phyloP scores from a whole-genome alignment of 164 flowering plant species.

The Hamamelis virginiana region DNA sequence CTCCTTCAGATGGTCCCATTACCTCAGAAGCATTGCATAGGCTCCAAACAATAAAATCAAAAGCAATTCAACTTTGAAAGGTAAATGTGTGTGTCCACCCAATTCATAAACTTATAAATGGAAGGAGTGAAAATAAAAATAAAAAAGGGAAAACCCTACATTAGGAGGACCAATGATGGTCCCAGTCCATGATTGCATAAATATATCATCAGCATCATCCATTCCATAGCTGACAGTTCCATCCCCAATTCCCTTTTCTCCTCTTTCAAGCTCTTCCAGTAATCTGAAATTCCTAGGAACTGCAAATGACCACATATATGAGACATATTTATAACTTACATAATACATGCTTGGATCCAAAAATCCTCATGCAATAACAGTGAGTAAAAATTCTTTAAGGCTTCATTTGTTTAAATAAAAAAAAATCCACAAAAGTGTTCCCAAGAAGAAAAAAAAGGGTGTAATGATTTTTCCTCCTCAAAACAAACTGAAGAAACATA shows the following conservation, averaged over 20 bases:
- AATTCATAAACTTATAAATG: neutral
- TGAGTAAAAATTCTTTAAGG: no score
- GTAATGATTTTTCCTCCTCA: no score
- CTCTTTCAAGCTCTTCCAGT: constrained; percentile 73
- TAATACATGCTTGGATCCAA: neutral
- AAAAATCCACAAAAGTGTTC: no score
- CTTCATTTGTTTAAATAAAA: no score
- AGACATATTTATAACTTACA: neutral
- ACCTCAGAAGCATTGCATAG: no score
- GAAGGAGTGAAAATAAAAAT: neutral
- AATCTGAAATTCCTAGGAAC: constrained; percentile 79
- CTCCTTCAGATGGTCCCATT: no score
- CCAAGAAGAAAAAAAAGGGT: no score
- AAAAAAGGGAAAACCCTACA: constrained; percentile 29
- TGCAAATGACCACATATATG: constrained; percentile 22
- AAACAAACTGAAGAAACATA: no score
- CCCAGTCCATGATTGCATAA: constrained; percentile 79
- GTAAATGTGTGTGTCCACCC: no score
- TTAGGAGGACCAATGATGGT: constrained; percentile 73
- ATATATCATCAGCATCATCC: constrained; percentile 78
- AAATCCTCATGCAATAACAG: no score
- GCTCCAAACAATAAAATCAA: no score
- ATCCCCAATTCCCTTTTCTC: constrained; percentile 81
- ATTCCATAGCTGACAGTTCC: constrained; percentile 84
- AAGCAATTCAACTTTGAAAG: no score